Percentiles rank a stretch among this genome's conserved stretches.
Evolutionary conservation across 495 filamentous ascomycete species (phyloP).

Genomic region (Talaromyces stipitatus): DNA sequence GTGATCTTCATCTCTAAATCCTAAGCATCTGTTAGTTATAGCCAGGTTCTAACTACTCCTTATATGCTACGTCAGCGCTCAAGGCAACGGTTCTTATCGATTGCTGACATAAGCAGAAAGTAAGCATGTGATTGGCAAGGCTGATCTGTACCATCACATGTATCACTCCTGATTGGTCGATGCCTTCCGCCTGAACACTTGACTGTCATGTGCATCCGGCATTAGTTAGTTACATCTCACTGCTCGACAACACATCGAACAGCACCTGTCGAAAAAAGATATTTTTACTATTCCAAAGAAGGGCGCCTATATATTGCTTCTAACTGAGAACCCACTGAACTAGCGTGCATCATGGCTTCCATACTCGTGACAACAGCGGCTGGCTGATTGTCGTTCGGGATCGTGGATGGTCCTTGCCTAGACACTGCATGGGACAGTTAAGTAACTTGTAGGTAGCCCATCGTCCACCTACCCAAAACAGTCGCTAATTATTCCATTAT

Average conservation of each 20-base stretch:
- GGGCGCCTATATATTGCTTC: not conserved
- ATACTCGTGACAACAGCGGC: constrained; percentile 4
- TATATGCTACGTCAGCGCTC: constrained; percentile 1
- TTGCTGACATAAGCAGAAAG: not conserved
- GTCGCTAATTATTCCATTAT: not conserved
- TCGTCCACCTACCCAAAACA: not conserved
- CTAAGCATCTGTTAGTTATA: too few species aligned
- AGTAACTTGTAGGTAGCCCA: not conserved
- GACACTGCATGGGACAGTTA: not conserved
- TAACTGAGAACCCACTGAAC: not conserved
- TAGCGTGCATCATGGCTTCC: constrained; percentile 6
- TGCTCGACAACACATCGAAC: constrained; percentile 1
- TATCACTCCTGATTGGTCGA: not conserved
- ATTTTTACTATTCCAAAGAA: not conserved
- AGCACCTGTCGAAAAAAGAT: too few species aligned
- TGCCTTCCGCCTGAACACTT: not conserved
- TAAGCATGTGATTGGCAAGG: constrained; percentile 6
- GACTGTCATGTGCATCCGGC: constrained; percentile 1
- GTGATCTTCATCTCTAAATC: too few species aligned
- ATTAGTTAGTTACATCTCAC: not conserved
- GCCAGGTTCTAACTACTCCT: too few species aligned
- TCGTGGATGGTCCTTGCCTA: not conserved
- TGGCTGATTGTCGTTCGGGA: constrained; percentile 4
- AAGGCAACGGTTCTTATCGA: not conserved
- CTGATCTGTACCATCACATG: not conserved